Percentiles rank a stretch among this genome's conserved stretches.
These are phyloP conservation scores for Escovopsis sp. DNA, from an alignment of 2,329 filamentous ascomycete genomes.

Conservation along the genomic window DNA sequence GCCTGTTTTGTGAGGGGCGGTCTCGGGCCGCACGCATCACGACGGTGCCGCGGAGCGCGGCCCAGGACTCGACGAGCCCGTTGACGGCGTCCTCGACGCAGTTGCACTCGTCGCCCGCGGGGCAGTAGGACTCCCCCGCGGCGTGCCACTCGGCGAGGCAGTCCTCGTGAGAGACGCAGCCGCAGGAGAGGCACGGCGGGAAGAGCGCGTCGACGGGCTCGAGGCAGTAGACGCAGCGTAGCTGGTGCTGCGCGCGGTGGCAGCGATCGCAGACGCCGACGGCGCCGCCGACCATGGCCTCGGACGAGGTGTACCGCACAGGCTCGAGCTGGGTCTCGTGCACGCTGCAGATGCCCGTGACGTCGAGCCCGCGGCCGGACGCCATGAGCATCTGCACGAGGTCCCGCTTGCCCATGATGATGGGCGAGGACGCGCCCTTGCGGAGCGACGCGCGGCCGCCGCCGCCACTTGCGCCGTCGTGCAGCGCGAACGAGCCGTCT, in stretches of 20 bases:
- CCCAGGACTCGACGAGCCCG: slow-evolving; percentile 46
- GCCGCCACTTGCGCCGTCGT: slow-evolving; percentile 19
- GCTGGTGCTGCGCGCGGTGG: slow-evolving; percentile 37
- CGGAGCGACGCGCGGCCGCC: slow-evolving; percentile 19
- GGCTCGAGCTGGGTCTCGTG: slow-evolving; percentile 49
- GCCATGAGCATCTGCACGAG: slow-evolving; percentile 33
- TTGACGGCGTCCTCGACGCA: slow-evolving; percentile 41
- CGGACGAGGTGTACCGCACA: slow-evolving; percentile 29
- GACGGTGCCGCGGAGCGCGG: slow-evolving; percentile 27
- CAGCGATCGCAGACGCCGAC: slow-evolving; percentile 37
- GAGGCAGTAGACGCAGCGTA: slow-evolving; percentile 46
- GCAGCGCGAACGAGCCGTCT: slow-evolving; percentile 22
- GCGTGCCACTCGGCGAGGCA: slow-evolving; percentile 46
- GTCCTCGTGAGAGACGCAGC: slow-evolving; percentile 43
- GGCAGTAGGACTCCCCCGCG: slow-evolving; percentile 39
- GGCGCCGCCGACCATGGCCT: slow-evolving; percentile 27
- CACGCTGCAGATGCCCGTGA: slow-evolving; percentile 45
- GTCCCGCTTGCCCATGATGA: slow-evolving; percentile 41
- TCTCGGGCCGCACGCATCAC: slow-evolving; percentile 4
- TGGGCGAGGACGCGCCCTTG: slow-evolving; percentile 30
- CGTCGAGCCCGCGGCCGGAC: slow-evolving; percentile 42
- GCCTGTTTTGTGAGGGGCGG: no score
- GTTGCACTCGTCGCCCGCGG: slow-evolving; percentile 49
- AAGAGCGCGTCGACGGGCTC: slow-evolving; percentile 46
- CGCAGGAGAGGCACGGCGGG: slow-evolving; percentile 45